These are phyloP conservation scores for Neopestalotiopsis clavispora DNA, from an alignment of 2,329 filamentous ascomycete species.

Conservation along the genomic window DNA sequence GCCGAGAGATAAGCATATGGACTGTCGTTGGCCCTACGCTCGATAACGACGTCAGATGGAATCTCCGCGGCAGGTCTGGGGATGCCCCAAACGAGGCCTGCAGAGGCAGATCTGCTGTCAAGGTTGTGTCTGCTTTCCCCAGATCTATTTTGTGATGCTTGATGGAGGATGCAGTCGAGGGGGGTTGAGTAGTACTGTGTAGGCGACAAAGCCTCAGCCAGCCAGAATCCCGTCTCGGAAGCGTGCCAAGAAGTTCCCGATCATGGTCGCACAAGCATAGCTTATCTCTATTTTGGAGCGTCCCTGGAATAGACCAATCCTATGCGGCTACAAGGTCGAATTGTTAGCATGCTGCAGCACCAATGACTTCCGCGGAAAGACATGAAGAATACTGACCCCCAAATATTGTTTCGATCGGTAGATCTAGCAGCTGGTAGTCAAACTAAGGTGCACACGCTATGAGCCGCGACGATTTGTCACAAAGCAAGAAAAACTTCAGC, in stretches of 20 bases:
- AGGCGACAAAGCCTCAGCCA: background rate
- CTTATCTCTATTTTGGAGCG: background rate
- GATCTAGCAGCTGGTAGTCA: background rate
- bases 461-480: conserved; percentile 14
- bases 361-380: background rate
- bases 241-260: background rate
- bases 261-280: background rate
- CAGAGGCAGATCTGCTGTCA: background rate
- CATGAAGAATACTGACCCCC: background rate
- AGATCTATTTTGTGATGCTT: background rate
- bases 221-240: background rate
- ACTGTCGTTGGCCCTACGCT: conserved; percentile 26
- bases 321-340: background rate
- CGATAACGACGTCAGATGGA: conserved; percentile 9
- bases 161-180: background rate
- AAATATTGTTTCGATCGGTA: background rate
- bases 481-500: background rate
- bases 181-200: background rate
- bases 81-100: background rate
- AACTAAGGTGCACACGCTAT: background rate
- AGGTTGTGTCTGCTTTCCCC: background rate
- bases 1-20: conserved; percentile 28
- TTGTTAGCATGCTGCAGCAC: background rate
- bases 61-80: conserved; percentile 15
- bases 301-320: background rate